Evolutionary conservation across 2,329 filamentous ascomycete genomes (phyloP), one percentile per base, ranked within the genome.

Genomic region (Aureobasidium lini): DNA sequence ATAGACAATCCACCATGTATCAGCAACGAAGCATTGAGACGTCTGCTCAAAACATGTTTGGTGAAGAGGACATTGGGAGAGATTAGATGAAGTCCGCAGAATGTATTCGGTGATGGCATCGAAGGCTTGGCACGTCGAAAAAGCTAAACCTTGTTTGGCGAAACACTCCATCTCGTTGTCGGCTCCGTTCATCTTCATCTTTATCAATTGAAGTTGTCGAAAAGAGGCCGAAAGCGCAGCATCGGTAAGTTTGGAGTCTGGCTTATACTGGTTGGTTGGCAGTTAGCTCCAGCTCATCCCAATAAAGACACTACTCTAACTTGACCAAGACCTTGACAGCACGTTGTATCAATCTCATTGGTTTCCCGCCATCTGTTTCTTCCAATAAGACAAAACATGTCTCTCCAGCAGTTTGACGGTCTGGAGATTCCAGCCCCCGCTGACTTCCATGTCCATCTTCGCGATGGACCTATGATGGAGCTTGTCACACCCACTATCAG

Each of bases 381-480:
- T 13, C 3, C 34, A 32, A 29, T 28, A 40, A 48, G 52, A 28
- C 34, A 40, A 48, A 57, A 28, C 18, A 75, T 74, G 72, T 62
- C 67, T 4, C 72, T 79, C 50, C 69, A 71, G 13, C 73, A 75
- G 58, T 62, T 77, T 52, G 68, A 74, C 32, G 75, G 76, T 62
- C 64, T 77, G 42, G 75, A 78, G 65, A 67, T 79, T 44, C 73
- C 76, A 3, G 77, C 76, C n/a, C 74, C 77, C 28, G 78, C 77
- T 54, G 77, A 80, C 56, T 76, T 79, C 60, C 77, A 74, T 58
- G 79, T 81, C 47, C 79, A 81, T 65, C 68, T 82, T 49, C 73
- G 79, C 34, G 77, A 81, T 69, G 77, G 76, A 15, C 73, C 75
- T 32, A 81, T 81, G 78, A 76, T 76, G 62, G 74, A 78, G 67